phyloP scores from a whole-genome alignment of 1,284 basidiomycete genomes.

The Leccinum fallax region DNA sequence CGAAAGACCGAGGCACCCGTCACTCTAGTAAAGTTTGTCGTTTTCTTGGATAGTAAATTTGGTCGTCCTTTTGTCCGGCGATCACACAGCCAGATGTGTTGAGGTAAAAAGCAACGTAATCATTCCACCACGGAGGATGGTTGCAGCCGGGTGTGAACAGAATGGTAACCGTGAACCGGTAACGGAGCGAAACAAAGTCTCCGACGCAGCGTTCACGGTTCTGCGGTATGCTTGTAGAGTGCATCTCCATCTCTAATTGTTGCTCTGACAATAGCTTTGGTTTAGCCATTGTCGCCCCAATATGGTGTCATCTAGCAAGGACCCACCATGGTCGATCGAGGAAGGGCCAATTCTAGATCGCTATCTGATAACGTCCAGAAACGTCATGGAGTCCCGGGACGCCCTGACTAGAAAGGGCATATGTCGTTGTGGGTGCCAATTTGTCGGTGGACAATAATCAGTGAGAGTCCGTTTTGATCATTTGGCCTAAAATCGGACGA shows the following conservation, averaged over 20 bases:
- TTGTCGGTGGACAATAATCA: conserved; percentile 1
- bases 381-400: not conserved
- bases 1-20: not conserved
- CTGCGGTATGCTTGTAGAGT: not conserved
- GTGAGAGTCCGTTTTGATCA: conserved; percentile 1
- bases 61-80: not conserved
- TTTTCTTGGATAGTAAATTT: not conserved
- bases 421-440: conserved; percentile 1
- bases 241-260: not conserved
- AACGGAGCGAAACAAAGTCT: not conserved
- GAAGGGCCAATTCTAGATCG: conserved; percentile 3
- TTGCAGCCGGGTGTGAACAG: not conserved
- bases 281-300: conserved; percentile 12
- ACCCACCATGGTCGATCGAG: conserved; percentile 5
- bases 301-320: conserved; percentile 3
- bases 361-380: conserved; percentile 5
- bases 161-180: not conserved
- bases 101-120: not conserved
- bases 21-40: not conserved
- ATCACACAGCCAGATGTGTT: conserved; percentile 4
- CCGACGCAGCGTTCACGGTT: not conserved
- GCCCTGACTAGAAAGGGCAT: conserved; percentile 1
- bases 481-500: conserved; percentile 6
- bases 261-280: not conserved
- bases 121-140: not conserved